Conservation (phyloP, 2,329 filamentous ascomycete species). For the Davidsoniella virescens region DNA sequence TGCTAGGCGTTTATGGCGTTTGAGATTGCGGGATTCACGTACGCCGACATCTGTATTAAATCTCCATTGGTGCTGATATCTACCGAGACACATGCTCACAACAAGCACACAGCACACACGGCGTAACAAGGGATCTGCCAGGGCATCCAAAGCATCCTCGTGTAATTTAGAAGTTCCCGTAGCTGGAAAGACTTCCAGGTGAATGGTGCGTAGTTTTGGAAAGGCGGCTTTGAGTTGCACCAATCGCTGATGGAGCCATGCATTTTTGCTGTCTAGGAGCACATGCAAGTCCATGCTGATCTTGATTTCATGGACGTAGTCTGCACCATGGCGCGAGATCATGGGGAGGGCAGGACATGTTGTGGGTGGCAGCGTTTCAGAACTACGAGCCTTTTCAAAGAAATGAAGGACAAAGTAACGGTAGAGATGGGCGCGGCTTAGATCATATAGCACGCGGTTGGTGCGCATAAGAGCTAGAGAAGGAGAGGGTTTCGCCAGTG, state of each 20-base stretch:
- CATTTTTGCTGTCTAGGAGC: conserved; percentile 1
- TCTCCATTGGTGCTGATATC: conserved; percentile 24
- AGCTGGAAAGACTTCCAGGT: conserved; percentile 14
- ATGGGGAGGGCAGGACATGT: conserved; percentile 5
- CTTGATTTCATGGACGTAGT: conserved; percentile 3
- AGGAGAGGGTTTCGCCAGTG: conserved; percentile 18
- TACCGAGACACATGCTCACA: conserved; percentile 20
- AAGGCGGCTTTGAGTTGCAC: neutral
- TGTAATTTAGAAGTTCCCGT: neutral
- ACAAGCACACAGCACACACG: neutral
- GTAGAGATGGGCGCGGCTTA: conserved; percentile 29
- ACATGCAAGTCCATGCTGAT: conserved; percentile 4
- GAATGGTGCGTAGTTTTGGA: conserved; percentile 16
- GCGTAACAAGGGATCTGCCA: conserved; percentile 1
- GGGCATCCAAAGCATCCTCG: conserved; percentile 15
- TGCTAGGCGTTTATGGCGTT: no score
- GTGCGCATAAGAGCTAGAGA: conserved; percentile 23
- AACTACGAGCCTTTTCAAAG: conserved; percentile 24
- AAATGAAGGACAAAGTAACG: conserved; percentile 33
- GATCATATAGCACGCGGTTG: conserved; percentile 21
- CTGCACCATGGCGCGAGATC: neutral
- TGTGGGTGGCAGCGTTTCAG: conserved; percentile 14
- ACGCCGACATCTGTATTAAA: conserved; percentile 28
- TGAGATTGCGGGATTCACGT: conserved; percentile 17
- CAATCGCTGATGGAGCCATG: neutral